phyloP scores from a whole-genome alignment of 257 asterid genomes.

The Solanum peruvianum region DNA sequence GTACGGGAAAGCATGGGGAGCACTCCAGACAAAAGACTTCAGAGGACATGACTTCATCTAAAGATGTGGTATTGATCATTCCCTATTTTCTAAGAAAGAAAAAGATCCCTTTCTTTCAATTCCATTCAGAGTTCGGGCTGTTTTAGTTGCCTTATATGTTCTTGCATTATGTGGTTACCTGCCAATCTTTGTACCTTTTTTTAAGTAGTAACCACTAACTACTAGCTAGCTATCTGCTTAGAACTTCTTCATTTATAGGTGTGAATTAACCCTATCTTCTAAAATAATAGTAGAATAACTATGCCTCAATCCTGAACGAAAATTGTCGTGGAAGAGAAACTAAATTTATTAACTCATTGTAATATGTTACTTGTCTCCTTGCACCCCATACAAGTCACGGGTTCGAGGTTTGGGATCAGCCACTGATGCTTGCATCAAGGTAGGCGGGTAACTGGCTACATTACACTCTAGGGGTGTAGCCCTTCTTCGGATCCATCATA shows the following conservation, averaged over 20 bases:
- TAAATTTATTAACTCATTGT: neutral
- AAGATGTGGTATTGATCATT: constrained; percentile 64
- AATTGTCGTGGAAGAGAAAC: neutral
- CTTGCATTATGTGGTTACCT: neutral
- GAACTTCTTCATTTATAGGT: neutral
- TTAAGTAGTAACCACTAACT: neutral
- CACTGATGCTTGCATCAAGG: neutral
- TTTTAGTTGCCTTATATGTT: neutral
- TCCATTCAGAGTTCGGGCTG: neutral
- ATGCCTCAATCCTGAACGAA: neutral
- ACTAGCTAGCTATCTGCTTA: neutral
- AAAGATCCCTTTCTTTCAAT: neutral
- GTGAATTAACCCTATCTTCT: neutral
- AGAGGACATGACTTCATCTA: constrained; percentile 75
- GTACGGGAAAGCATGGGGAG: constrained; percentile 70
- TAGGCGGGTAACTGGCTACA: neutral
- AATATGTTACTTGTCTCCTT: neutral
- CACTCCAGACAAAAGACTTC: constrained; percentile 49
- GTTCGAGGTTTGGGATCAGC: neutral
- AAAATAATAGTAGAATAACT: neutral
- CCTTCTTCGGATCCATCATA: neutral
- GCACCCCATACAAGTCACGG: neutral
- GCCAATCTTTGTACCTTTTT: neutral
- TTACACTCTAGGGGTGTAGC: neutral
- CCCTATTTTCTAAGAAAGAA: neutral